Evolutionary conservation across 257 asterid species (phyloP).

Genomic region (Paraleonurus japonicus): DNA sequence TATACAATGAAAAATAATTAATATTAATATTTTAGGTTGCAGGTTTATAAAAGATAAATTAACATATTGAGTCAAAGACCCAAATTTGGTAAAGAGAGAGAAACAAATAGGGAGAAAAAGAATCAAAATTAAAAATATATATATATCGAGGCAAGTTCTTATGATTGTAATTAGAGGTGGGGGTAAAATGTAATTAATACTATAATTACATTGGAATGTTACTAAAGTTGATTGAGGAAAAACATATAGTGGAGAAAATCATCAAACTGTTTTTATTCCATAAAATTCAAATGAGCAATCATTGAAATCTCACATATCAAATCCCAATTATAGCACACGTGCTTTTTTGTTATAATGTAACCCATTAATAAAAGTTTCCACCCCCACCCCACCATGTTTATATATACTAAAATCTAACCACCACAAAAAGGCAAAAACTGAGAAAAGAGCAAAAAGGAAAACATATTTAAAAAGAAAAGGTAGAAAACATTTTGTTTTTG

Average conservation of each 20-base stretch:
- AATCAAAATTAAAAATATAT: neutral
- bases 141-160: neutral
- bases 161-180: neutral
- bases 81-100: neutral
- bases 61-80: neutral
- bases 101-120: neutral
- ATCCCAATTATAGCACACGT: conserved; percentile 46
- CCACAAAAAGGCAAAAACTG: neutral
- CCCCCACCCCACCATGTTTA: neutral
- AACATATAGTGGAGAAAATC: conserved; percentile 33
- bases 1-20: too few relatives aligned
- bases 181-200: neutral
- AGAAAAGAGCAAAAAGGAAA: neutral
- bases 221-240: conserved; percentile 14
- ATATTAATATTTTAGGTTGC: too few relatives aligned
- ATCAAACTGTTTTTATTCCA: conserved; percentile 33
- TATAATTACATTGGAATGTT: neutral
- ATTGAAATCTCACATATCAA: conserved; percentile 33
- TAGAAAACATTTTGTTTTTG: neutral
- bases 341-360: conserved; percentile 42
- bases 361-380: conserved; percentile 29
- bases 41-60: too few relatives aligned
- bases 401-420: neutral
- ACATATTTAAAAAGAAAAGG: neutral
- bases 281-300: conserved; percentile 35